phyloP scores from a whole-genome alignment of 257 asterid genomes.

The Solanum neorickii region DNA sequence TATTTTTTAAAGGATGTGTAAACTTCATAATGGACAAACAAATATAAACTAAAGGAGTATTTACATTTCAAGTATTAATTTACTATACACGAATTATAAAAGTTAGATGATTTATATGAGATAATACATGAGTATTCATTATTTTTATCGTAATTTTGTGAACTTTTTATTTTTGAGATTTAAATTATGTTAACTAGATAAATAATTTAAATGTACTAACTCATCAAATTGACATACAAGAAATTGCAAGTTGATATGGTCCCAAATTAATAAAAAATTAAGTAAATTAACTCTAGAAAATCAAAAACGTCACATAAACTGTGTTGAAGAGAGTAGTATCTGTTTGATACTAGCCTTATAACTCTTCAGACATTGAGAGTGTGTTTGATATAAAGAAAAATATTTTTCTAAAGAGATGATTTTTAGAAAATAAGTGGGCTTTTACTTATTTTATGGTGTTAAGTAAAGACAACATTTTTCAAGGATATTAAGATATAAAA shows the following conservation, averaged over 20 bases:
- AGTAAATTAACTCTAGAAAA: not conserved
- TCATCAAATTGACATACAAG: not conserved
- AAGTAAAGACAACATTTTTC: not conserved
- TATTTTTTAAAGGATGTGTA: not conserved
- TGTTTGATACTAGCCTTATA: not conserved
- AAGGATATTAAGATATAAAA: not conserved
- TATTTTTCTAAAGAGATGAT: not conserved
- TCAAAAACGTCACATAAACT: not conserved
- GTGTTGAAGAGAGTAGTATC: not conserved
- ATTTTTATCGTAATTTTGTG: not conserved
- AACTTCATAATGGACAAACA: not conserved
- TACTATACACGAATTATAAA: not conserved
- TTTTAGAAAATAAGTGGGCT: not conserved
- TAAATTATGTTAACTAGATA: not conserved
- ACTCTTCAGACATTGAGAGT: not conserved
- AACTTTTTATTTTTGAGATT: not conserved
- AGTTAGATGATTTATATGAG: not conserved
- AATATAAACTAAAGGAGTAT: not conserved
- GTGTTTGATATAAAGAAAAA: not conserved
- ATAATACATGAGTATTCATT: not conserved
- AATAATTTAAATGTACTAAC: not conserved
- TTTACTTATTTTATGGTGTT: not conserved
- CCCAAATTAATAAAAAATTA: not conserved
- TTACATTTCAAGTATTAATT: not conserved
- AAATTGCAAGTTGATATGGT: not conserved